phyloP scores from a whole-genome alignment of 176 grass and related monocot genomes.

The Ampelocalamus luodianensis region DNA sequence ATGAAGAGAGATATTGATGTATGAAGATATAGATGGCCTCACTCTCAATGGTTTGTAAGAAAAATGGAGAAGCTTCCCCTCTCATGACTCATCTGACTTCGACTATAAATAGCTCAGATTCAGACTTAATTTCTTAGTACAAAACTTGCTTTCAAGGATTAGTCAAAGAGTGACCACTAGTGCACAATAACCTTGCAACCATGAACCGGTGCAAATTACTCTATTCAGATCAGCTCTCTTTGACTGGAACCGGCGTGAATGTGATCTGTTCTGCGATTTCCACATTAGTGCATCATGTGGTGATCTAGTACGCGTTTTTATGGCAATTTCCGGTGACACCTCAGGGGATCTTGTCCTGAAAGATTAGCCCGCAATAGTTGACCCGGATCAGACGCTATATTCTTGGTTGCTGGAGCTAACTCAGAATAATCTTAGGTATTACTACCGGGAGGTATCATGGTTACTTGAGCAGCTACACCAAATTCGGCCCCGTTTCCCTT shows the following conservation, averaged over 20 bases:
- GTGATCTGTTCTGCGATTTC: constrained; percentile 20
- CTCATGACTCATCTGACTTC: not conserved
- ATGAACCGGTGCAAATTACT: constrained; percentile 20
- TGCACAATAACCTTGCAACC: not conserved
- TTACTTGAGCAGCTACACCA: not conserved
- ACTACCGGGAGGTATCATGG: constrained; percentile 2
- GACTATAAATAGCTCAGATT: not conserved
- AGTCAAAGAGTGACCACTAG: no score
- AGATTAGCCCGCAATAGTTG: constrained; percentile 32
- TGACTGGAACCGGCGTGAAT: constrained; percentile 18
- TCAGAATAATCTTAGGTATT: not conserved
- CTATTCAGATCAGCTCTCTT: constrained; percentile 13
- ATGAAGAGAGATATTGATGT: not conserved
- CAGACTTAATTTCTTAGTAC: not conserved
- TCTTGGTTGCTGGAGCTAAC: not conserved
- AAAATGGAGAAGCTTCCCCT: not conserved
- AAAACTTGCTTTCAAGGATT: not conserved
- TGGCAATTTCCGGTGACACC: not conserved
- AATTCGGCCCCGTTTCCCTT: not conserved
- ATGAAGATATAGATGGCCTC: not conserved
- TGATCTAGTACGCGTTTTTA: not conserved
- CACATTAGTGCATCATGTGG: constrained; percentile 20
- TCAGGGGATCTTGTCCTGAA: not conserved
- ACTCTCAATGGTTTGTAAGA: not conserved
- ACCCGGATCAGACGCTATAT: constrained; percentile 34